A percentile compares a stretch with the other conserved stretches of the same genome.
These are phyloP conservation scores for Cladophialophora exuberans DNA, from an alignment of 2,329 filamentous ascomycete species.

Conservation along the genomic window DNA sequence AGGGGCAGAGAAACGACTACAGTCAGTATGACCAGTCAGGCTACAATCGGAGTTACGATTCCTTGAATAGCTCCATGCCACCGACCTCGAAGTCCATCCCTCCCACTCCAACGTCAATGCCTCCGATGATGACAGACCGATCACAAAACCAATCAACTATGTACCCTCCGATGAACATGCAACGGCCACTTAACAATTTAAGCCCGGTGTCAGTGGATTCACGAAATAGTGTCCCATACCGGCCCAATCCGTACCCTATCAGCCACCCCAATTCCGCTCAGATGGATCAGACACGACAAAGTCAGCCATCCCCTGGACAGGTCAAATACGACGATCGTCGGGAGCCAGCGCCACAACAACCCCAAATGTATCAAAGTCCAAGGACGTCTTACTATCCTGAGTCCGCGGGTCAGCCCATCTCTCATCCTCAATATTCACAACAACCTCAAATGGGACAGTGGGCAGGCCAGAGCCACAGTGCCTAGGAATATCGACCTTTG, in stretches of 20 bases:
- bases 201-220: slow-evolving; percentile 34
- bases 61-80: slow-evolving; percentile 23
- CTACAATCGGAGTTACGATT: slow-evolving; percentile 31
- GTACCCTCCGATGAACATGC: slow-evolving; percentile 34
- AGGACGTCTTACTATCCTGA: slow-evolving; percentile 26
- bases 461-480: slow-evolving; percentile 15
- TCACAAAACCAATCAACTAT: slow-evolving; percentile 25
- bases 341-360: slow-evolving; percentile 21
- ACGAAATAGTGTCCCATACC: slow-evolving; percentile 27
- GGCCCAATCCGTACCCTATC: slow-evolving; percentile 27
- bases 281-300: slow-evolving; percentile 29
- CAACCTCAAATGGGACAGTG: slow-evolving; percentile 22
- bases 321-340: slow-evolving; percentile 32
- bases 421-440: slow-evolving; percentile 24
- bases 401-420: slow-evolving; percentile 15
- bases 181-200: slow-evolving; percentile 30
- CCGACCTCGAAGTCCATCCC: slow-evolving; percentile 29
- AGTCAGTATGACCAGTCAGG: slow-evolving; percentile 30
- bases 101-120: slow-evolving; percentile 30
- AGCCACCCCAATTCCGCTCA: slow-evolving; percentile 16
- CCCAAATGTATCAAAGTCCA: slow-evolving; percentile 28
- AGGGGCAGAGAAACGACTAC: slow-evolving; percentile 30
- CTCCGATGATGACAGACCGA: slow-evolving; percentile 30
- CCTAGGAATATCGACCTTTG: no score
- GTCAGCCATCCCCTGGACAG: slow-evolving; percentile 28